Evolutionary conservation across 257 asterid genomes (phyloP).

Genomic region (Plantago elongata): DNA sequence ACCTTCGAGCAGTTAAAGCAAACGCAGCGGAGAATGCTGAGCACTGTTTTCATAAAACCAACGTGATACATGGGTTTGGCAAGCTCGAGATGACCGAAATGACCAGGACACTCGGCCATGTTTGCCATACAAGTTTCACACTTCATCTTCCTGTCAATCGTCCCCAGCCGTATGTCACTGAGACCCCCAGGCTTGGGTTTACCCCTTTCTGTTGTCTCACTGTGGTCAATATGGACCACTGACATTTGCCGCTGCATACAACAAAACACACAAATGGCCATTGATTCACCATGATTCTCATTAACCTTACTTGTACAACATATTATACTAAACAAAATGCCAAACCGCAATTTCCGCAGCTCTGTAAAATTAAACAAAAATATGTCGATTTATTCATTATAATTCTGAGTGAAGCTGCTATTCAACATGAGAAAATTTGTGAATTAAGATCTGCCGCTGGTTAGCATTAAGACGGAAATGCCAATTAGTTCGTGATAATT

Average conservation of each 20-base stretch:
- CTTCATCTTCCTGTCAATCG: conserved; percentile 91
- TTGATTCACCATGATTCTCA: background rate
- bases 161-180: conserved; percentile 86
- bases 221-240: conserved; percentile 91
- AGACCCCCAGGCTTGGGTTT: conserved; percentile 92
- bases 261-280: conserved; percentile 2
- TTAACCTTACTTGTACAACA: no score
- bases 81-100: conserved; percentile 95
- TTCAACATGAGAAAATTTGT: no score
- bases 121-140: conserved; percentile 98
- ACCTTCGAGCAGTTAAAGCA: conserved; percentile 97
- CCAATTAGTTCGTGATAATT: no score
- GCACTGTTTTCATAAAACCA: conserved; percentile 90
- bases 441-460: no score
- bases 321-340: background rate
- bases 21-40: conserved; percentile 77
- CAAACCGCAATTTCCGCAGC: background rate
- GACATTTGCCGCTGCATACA: conserved; percentile 95
- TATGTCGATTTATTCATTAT: background rate
- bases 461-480: no score
- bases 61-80: conserved; percentile 98
- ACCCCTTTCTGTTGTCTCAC: conserved; percentile 94
- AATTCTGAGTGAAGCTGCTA: conserved; percentile 1
- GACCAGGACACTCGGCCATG: conserved; percentile 99
- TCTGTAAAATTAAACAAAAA: conserved; percentile 3